These are phyloP conservation scores for Volvariella volvacea DNA, from an alignment of 1,284 basidiomycete genomes.

Conservation along the genomic window DNA sequence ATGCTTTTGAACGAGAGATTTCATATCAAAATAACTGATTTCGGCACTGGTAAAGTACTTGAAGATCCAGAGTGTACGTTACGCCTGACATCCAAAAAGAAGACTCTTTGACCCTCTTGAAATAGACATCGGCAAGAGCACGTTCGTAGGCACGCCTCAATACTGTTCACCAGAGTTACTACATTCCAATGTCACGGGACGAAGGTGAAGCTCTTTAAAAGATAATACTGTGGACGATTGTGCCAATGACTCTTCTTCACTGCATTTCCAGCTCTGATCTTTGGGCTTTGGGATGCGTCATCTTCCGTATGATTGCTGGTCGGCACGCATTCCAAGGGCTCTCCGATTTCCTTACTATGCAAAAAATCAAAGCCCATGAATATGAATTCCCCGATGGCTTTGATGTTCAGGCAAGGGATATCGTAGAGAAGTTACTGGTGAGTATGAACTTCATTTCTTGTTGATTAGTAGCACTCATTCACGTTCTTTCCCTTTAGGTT, in stretches of 20 bases:
- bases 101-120: slow-evolving; percentile 13
- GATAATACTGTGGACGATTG: slow-evolving; percentile 4
- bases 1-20: slow-evolving; percentile 81
- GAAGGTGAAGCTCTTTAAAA: too few relatives aligned
- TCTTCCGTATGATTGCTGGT: slow-evolving; percentile 96
- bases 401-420: slow-evolving; percentile 60
- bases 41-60: slow-evolving; percentile 91
- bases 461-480: too few relatives aligned
- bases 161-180: slow-evolving; percentile 94
- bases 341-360: slow-evolving; percentile 79
- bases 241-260: not conserved
- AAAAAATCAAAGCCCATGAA: slow-evolving; percentile 71
- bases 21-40: slow-evolving; percentile 93
- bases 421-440: slow-evolving; percentile 62
- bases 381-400: slow-evolving; percentile 72
- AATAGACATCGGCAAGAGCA: slow-evolving; percentile 39
- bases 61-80: slow-evolving; percentile 43
- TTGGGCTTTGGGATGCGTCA: slow-evolving; percentile 96
- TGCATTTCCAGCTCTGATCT: slow-evolving; percentile 72
- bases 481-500: slow-evolving; percentile 32
- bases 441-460: too few relatives aligned
- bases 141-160: slow-evolving; percentile 95
- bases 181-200: slow-evolving; percentile 66
- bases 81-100: slow-evolving; percentile 8
- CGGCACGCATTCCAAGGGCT: slow-evolving; percentile 86